Evolutionary conservation across 805 yeast genomes (phyloP).

Genomic region (Starmerella powellii): DNA sequence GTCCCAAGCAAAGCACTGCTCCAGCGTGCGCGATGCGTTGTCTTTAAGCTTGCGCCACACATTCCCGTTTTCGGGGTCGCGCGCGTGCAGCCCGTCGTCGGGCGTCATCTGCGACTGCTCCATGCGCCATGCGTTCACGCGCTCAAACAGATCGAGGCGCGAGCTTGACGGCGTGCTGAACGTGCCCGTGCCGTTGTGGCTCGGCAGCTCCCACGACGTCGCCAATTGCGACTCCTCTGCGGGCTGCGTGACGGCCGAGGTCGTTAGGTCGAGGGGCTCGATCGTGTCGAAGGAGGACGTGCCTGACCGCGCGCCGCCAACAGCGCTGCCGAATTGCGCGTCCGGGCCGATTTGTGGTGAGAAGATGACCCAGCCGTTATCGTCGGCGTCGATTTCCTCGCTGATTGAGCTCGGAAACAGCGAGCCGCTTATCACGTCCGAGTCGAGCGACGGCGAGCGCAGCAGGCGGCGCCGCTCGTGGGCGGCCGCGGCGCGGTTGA

Average conservation of each 20-base stretch:
- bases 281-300: conserved; percentile 3
- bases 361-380: conserved; percentile 32
- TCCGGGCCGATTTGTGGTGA: conserved; percentile 24
- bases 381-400: conserved; percentile 14
- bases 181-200: conserved; percentile 30
- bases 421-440: conserved; percentile 16
- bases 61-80: not conserved
- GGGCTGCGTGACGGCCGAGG: not conserved
- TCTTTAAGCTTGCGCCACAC: conserved; percentile 16
- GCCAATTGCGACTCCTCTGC: conserved; percentile 6
- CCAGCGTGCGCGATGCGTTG: conserved; percentile 7
- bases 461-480: not conserved
- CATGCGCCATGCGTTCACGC: conserved; percentile 34
- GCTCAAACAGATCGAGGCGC: conserved; percentile 26
- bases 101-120: conserved; percentile 30
- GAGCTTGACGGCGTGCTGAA: conserved; percentile 15
- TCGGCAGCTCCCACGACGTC: conserved; percentile 26
- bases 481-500: not conserved
- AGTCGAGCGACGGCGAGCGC: conserved; percentile 16
- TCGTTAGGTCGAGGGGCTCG: conserved; percentile 10
- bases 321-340: not conserved
- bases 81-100: conserved; percentile 3
- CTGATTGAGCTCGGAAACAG: conserved; percentile 6
- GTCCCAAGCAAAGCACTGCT: conserved; percentile 23
- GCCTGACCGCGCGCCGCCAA: not conserved